Percentiles rank a stretch among this genome's conserved stretches.
These are phyloP conservation scores for Pistacia vera DNA, from an alignment of 345 rosid species.

Conservation along the genomic window DNA sequence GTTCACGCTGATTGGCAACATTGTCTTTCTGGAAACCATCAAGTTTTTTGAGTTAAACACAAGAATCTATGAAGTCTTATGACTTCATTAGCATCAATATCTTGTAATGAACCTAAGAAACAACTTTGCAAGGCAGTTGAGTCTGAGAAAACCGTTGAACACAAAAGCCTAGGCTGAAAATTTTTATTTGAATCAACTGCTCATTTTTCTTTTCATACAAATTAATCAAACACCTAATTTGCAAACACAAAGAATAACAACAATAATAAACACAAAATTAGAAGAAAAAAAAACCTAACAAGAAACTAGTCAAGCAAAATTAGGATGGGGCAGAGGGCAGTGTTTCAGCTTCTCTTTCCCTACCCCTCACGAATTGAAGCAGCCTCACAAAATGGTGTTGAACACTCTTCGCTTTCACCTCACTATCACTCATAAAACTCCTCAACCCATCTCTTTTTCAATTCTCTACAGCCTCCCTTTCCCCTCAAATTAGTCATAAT, in stretches of 20 bases:
- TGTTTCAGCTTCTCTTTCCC: neutral
- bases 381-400: too few relatives aligned
- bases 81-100: neutral
- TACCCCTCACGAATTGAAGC: neutral
- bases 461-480: neutral
- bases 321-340: neutral
- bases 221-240: neutral
- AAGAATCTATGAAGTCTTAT: neutral
- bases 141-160: neutral
- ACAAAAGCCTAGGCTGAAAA: neutral
- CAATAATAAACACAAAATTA: neutral
- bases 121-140: neutral
- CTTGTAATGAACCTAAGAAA: neutral
- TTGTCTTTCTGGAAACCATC: slow-evolving; percentile 72
- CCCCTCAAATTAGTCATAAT: neutral
- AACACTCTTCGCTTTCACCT: neutral
- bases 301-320: neutral
- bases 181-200: neutral
- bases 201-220: neutral
- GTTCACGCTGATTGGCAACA: slow-evolving; percentile 95
- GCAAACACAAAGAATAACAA: neutral
- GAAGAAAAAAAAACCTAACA: neutral
- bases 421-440: neutral
- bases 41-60: slow-evolving; percentile 8
- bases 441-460: neutral